Evolutionary conservation across 306 rosid genomes (phyloP).

Genomic region (Ceratonia siliqua): DNA sequence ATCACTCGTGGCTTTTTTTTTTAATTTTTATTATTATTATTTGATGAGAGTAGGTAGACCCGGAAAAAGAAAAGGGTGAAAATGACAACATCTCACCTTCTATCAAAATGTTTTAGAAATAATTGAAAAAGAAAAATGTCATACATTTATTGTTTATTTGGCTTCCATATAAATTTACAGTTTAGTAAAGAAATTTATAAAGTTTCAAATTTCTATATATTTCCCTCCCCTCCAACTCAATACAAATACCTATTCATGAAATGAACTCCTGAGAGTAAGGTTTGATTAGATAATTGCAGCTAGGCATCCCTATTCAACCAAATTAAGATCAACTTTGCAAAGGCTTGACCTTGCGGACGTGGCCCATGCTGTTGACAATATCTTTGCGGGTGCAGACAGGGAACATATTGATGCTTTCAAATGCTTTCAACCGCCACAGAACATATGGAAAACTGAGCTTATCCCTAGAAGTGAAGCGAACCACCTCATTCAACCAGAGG

Average conservation of each 20-base stretch:
- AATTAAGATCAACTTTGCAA: slow-evolving; percentile 49
- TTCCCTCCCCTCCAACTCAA: background rate
- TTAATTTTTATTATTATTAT: too few species aligned
- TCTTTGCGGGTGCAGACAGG: slow-evolving; percentile 98
- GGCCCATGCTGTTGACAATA: slow-evolving; percentile 98
- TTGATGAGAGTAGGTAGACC: too few species aligned
- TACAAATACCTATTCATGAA: slow-evolving; percentile 29
- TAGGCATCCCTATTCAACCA: slow-evolving; percentile 18
- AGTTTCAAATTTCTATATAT: background rate
- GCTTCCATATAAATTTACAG: too few species aligned
- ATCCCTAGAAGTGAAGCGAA: slow-evolving; percentile 91
- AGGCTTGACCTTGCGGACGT: slow-evolving; percentile 88
- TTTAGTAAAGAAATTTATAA: background rate
- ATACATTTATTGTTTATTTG: too few species aligned
- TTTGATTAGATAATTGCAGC: slow-evolving; percentile 10
- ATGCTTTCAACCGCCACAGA: slow-evolving; percentile 75
- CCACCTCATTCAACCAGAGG: slow-evolving; percentile 93
- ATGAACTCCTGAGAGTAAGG: background rate
- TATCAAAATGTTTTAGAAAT: too few species aligned
- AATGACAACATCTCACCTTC: background rate
- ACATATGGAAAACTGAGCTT: slow-evolving; percentile 96
- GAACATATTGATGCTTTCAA: slow-evolving; percentile 64
- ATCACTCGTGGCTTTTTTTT: too few species aligned
- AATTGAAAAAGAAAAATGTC: background rate
- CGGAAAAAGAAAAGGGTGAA: too few species aligned